Conservation (phyloP, 2,329 filamentous ascomycete species). For the Capronia coronata region DNA sequence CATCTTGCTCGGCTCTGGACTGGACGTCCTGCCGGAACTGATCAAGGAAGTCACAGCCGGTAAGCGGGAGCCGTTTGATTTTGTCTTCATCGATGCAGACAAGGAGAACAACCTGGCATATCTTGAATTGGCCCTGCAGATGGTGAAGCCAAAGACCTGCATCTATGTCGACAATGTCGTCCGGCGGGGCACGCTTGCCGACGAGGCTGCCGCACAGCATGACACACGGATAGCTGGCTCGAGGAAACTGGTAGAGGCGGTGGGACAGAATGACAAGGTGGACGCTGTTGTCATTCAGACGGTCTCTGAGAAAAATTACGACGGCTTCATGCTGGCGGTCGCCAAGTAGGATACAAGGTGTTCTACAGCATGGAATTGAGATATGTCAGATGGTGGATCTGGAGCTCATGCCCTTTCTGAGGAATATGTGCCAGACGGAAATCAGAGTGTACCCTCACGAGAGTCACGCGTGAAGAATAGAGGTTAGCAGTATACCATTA, state of each 20-base stretch:
- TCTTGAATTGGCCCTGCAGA: conserved; percentile 41
- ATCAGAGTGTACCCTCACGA: no score
- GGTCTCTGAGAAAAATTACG: conserved; percentile 44
- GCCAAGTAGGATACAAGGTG: conserved; percentile 29
- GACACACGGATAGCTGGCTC: conserved; percentile 28
- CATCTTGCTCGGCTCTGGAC: conserved; percentile 41
- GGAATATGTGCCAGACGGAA: no score
- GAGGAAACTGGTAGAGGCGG: conserved; percentile 38
- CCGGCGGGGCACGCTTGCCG: conserved; percentile 33
- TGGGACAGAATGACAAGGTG: conserved; percentile 39
- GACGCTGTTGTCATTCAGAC: conserved; percentile 42
- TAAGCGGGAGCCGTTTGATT: conserved; percentile 40
- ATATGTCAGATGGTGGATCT: no score
- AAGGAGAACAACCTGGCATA: conserved; percentile 47
- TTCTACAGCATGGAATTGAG: background rate
- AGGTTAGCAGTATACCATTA: no score
- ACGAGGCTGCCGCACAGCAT: conserved; percentile 22
- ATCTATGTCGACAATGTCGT: conserved; percentile 51
- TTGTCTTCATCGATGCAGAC: conserved; percentile 51
- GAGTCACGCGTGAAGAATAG: no score
- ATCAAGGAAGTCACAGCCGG: conserved; percentile 37
- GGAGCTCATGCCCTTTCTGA: no score
- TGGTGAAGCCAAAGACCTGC: conserved; percentile 38
- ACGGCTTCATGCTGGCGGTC: conserved; percentile 41
- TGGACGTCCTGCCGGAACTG: conserved; percentile 41